phyloP scores from a whole-genome alignment of 169 alveolate genomes.

The Plasmodium knowlesi region DNA sequence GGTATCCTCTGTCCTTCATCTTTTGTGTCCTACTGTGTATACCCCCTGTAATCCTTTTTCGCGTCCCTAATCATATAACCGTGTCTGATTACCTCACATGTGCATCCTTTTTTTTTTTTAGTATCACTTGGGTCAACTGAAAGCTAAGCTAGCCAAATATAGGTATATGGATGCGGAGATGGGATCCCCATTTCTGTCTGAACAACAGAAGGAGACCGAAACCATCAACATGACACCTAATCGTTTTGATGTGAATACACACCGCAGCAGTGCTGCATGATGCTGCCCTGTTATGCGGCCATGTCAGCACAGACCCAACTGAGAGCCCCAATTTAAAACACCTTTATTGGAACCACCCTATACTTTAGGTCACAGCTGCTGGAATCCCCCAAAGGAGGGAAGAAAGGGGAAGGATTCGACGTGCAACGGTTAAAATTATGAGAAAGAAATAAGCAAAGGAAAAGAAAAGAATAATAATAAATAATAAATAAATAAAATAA shows the following conservation, averaged over 20 bases:
- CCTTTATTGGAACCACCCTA: neutral
- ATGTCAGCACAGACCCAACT: neutral
- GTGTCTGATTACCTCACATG: neutral
- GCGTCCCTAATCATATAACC: neutral
- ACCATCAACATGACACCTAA: neutral
- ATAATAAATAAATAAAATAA: neutral
- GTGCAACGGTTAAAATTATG: constrained; percentile 63
- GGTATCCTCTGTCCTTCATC: neutral
- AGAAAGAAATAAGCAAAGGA: neutral
- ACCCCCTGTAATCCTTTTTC: neutral
- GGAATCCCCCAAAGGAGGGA: constrained; percentile 65
- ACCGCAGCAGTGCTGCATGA: neutral
- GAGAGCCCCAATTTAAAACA: neutral
- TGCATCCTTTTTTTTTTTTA: neutral
- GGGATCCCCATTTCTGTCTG: neutral
- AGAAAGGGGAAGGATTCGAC: constrained; percentile 73
- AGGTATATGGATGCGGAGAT: constrained; percentile 84
- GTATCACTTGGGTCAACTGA: constrained; percentile 95
- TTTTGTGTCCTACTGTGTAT: neutral
- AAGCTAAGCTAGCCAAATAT: constrained; percentile 96
- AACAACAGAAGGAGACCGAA: neutral
- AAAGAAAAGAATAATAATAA: neutral
- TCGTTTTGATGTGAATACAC: neutral
- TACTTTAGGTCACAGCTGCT: constrained; percentile 56
- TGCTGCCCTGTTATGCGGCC: neutral